Conservation (phyloP, 2,329 filamentous ascomycete genomes). For the Microthyrium microscopicum region DNA sequence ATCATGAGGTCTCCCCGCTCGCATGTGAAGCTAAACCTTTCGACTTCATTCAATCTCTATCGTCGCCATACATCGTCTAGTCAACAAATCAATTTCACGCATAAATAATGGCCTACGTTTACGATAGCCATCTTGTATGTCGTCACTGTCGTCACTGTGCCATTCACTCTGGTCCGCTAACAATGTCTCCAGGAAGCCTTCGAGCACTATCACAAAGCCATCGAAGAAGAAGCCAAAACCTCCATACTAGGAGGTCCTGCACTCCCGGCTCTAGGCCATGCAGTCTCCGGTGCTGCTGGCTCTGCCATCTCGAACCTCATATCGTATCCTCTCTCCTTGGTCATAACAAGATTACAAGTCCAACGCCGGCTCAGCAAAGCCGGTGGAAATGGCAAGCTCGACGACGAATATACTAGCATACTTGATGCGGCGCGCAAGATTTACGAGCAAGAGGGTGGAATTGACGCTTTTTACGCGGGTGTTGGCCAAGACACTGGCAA, state of each 20-base stretch:
- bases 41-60: too few species aligned
- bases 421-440: constrained; percentile 56
- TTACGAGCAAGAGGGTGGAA: constrained; percentile 51
- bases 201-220: constrained; percentile 23
- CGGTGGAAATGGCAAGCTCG: constrained; percentile 13
- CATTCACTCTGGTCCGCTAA: too few species aligned
- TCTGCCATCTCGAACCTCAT: constrained; percentile 63
- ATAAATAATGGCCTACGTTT: too few species aligned
- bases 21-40: too few species aligned
- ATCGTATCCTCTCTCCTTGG: constrained; percentile 67
- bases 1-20: too few species aligned
- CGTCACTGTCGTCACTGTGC: too few species aligned
- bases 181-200: constrained; percentile 24
- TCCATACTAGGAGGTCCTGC: constrained; percentile 23
- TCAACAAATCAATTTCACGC: too few species aligned
- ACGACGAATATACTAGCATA: constrained; percentile 44
- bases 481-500: constrained; percentile 27
- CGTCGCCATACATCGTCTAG: too few species aligned
- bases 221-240: constrained; percentile 16
- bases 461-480: constrained; percentile 46
- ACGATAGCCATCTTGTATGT: too few species aligned
- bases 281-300: constrained; percentile 60
- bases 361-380: constrained; percentile 41
- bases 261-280: constrained; percentile 65
- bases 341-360: constrained; percentile 68